These are phyloP conservation scores for Rhododendron mucronatum DNA, from an alignment of 148 eudicot genomes.

Conservation along the genomic window DNA sequence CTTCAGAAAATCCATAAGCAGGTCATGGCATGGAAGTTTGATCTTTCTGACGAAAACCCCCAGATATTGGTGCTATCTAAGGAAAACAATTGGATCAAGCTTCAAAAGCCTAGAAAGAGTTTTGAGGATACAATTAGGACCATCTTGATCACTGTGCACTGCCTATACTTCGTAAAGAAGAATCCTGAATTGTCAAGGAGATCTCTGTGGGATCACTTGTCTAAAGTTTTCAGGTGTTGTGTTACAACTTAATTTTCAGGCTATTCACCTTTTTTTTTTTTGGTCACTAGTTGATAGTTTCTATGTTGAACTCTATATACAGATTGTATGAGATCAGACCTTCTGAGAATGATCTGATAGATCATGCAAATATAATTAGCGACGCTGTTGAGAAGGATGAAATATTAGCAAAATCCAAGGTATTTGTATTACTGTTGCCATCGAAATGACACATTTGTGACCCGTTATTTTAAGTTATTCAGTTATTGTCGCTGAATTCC, in stretches of 20 bases:
- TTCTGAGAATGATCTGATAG: slow-evolving; percentile 57
- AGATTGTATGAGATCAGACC: slow-evolving; percentile 59
- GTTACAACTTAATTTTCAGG: neutral
- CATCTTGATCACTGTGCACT: slow-evolving; percentile 55
- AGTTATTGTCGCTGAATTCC: neutral
- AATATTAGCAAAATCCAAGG: slow-evolving; percentile 62
- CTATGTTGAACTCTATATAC: slow-evolving; percentile 16
- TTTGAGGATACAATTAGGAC: slow-evolving; percentile 50
- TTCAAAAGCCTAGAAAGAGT: slow-evolving; percentile 62
- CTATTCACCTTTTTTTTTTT: neutral
- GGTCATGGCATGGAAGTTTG: slow-evolving; percentile 79
- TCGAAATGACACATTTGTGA: neutral
- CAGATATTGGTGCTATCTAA: slow-evolving; percentile 61
- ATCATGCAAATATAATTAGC: slow-evolving; percentile 44
- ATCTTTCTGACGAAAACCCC: slow-evolving; percentile 43
- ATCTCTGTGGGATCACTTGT: slow-evolving; percentile 59
- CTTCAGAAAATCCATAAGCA: slow-evolving; percentile 50
- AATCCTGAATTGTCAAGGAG: slow-evolving; percentile 42
- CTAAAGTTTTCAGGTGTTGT: slow-evolving; percentile 57
- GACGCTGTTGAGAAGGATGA: slow-evolving; percentile 58
- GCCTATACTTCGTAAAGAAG: slow-evolving; percentile 43
- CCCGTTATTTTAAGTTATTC: slow-evolving; percentile 6
- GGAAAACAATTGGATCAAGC: slow-evolving; percentile 68
- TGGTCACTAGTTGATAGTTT: neutral
- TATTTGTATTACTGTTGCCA: slow-evolving; percentile 9